A percentile compares a stretch with the other conserved stretches of the same genome.
Conservation (phyloP, 2,329 filamentous ascomycete genomes). For the Colletotrichum lini region DNA sequence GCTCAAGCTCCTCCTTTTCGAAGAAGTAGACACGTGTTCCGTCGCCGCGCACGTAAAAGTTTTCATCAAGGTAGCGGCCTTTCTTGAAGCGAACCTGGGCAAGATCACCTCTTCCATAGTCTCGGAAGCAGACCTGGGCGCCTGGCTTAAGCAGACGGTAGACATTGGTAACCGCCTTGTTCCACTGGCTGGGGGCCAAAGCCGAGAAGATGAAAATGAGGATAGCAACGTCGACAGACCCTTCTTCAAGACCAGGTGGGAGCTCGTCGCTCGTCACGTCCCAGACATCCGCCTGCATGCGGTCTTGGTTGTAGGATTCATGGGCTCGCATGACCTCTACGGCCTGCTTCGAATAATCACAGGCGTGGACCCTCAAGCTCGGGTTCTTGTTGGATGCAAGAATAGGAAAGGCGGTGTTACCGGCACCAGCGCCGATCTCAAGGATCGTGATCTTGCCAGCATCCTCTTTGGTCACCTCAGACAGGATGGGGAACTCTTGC, state of each 20-base stretch:
- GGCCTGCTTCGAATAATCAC: constrained; percentile 95
- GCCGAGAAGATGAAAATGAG: constrained; percentile 99
- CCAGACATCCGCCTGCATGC: constrained; percentile 94
- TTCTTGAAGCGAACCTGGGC: constrained; percentile 98
- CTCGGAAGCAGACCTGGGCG: constrained; percentile 93
- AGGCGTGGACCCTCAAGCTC: constrained; percentile 87
- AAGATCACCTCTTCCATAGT: constrained; percentile 95
- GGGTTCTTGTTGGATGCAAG: constrained; percentile 87
- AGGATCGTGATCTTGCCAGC: constrained; percentile 81
- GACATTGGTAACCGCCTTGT: constrained; percentile 84
- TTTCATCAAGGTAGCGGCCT: constrained; percentile 92
- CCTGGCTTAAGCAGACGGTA: constrained; percentile 88
- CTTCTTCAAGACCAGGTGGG: constrained; percentile 82
- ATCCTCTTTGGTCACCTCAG: constrained; percentile 78
- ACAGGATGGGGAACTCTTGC: constrained; percentile 94
- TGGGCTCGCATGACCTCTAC: constrained; percentile 92
- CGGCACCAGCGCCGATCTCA: constrained; percentile 94
- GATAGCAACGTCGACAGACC: constrained; percentile 90
- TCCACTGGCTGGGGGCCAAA: constrained; percentile 87
- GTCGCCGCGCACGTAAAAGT: constrained; percentile 96
- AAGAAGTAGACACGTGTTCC: constrained; percentile 99
- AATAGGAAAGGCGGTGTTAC: constrained; percentile 96
- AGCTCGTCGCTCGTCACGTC: constrained; percentile 82
- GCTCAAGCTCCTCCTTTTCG: constrained; percentile 83
- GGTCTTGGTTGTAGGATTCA: constrained; percentile 78